Evolutionary conservation across 2,329 filamentous ascomycete species (phyloP).

Genomic region (Corinectria fuckeliana): DNA sequence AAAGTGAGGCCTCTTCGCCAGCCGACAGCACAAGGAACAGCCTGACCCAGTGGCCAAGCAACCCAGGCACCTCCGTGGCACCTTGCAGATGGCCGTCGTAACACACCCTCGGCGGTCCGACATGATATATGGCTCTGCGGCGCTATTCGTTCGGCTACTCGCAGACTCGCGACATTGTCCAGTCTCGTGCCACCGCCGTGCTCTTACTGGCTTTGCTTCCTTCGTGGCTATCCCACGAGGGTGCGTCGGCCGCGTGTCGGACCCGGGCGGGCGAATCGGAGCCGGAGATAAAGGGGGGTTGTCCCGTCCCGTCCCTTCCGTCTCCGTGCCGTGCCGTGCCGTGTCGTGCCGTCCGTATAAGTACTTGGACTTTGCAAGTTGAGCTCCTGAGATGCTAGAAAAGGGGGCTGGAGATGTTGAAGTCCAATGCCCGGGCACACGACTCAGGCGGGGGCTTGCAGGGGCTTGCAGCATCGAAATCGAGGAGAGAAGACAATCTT

Average conservation of each 20-base stretch:
- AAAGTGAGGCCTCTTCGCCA: not conserved
- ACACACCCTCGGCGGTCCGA: not conserved
- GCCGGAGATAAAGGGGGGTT: not conserved
- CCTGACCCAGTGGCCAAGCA: not conserved
- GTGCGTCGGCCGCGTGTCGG: not conserved
- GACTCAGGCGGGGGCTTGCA: not conserved
- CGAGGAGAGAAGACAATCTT: not conserved
- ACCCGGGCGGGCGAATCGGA: slow-evolving; percentile 8
- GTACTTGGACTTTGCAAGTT: not conserved
- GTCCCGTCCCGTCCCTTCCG: not conserved
- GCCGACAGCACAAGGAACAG: not conserved
- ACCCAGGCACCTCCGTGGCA: not conserved
- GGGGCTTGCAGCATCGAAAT: not conserved
- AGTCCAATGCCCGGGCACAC: not conserved
- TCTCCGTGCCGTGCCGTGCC: not conserved
- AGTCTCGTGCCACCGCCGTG: not conserved
- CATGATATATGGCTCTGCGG: not conserved
- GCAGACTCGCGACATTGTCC: slow-evolving; percentile 3
- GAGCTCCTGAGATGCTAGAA: not conserved
- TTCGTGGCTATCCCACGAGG: not conserved
- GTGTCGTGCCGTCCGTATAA: not conserved
- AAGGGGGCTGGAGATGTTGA: not conserved
- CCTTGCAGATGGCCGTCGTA: not conserved
- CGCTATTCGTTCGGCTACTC: slow-evolving; percentile 16
- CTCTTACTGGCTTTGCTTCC: not conserved